A percentile compares a stretch with the other conserved stretches of the same genome.
phyloP scores from a whole-genome alignment of 116 monocot species.

The Thalassia testudinum region DNA sequence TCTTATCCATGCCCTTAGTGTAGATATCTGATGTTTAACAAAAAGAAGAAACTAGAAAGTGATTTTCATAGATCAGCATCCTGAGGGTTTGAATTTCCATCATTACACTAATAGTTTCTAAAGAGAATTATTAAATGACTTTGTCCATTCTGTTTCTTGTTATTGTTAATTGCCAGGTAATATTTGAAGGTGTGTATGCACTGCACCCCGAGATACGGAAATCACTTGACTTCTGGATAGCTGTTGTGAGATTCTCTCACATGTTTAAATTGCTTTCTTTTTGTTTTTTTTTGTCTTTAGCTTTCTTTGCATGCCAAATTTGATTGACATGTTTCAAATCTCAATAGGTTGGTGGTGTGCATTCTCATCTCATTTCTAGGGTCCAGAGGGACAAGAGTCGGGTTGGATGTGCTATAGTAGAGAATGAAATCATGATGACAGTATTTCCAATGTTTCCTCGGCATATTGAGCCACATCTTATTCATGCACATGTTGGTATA shows the following conservation, averaged over 20 bases:
- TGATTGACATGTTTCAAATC: background rate
- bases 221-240: constrained; percentile 92
- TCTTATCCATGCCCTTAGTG: too few species aligned
- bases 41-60: too few species aligned
- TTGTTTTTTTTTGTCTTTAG: too few species aligned
- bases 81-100: too few species aligned
- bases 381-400: constrained; percentile 85
- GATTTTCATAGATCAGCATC: too few species aligned
- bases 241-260: constrained; percentile 69
- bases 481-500: constrained; percentile 99
- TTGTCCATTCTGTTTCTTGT: too few species aligned
- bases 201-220: constrained; percentile 85
- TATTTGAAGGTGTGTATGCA: constrained; percentile 95
- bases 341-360: constrained; percentile 92
- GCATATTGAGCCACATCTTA: constrained; percentile 96
- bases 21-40: too few species aligned
- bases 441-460: constrained; percentile 98
- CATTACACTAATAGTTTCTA: too few species aligned
- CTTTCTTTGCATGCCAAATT: background rate
- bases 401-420: constrained; percentile 51
- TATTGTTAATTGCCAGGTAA: constrained; percentile 36
- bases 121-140: too few species aligned
- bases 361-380: constrained; percentile 96
- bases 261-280: too few species aligned
- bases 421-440: constrained; percentile 84